Evolutionary conservation across 2,329 filamentous ascomycete genomes (phyloP).

Genomic region (Periconia sp.): DNA sequence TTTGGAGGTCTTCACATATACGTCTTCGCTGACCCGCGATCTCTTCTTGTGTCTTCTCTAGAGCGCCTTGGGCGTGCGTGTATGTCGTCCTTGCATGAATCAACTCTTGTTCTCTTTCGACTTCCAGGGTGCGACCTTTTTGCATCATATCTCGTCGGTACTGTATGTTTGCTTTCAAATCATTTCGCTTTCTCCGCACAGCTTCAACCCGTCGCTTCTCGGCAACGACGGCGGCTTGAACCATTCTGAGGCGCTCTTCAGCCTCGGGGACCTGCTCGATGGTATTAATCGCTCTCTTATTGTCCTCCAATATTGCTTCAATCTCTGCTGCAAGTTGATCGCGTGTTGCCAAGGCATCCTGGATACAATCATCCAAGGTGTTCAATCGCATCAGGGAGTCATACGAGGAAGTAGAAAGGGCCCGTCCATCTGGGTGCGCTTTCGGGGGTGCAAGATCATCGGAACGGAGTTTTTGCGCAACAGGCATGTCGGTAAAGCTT

Average conservation of each 20-base stretch:
- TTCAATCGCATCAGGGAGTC: constrained; percentile 86
- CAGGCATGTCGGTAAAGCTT: constrained; percentile 69
- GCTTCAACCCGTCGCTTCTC: constrained; percentile 71
- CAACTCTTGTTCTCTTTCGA: constrained; percentile 66
- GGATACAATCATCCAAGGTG: constrained; percentile 87
- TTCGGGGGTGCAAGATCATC: constrained; percentile 41
- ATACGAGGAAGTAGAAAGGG: constrained; percentile 78
- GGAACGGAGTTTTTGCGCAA: constrained; percentile 44
- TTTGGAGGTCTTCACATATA: constrained; percentile 80
- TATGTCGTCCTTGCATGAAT: constrained; percentile 53
- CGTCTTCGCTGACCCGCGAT: constrained; percentile 87
- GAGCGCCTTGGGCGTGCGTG: constrained; percentile 61
- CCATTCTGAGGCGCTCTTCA: constrained; percentile 51
- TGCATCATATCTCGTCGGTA: constrained; percentile 72
- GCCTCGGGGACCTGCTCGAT: constrained; percentile 51
- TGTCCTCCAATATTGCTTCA: constrained; percentile 56
- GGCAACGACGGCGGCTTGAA: constrained; percentile 60
- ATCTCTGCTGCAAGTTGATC: constrained; percentile 80
- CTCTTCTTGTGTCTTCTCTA: constrained; percentile 65
- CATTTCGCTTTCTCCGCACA: constrained; percentile 67
- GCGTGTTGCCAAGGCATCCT: constrained; percentile 82
- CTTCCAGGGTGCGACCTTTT: constrained; percentile 65
- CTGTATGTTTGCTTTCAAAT: constrained; percentile 70
- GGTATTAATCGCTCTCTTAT: constrained; percentile 44
- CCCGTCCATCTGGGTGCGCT: constrained; percentile 51